These are phyloP conservation scores for Aspergillus texensis DNA, from an alignment of 2,329 filamentous ascomycete species.

Conservation along the genomic window DNA sequence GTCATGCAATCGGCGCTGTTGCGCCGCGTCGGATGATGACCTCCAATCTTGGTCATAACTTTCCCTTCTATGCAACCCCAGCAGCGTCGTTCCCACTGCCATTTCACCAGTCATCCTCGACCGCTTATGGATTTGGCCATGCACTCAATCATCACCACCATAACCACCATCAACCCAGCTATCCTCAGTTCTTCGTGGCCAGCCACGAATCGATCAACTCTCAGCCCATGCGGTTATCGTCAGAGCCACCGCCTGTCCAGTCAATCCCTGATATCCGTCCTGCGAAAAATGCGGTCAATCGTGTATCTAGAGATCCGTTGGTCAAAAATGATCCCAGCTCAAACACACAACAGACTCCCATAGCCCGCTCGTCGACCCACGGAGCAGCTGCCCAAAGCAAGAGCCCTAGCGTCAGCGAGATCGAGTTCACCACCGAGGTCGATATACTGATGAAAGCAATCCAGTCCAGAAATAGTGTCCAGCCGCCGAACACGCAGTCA, in stretches of 20 bases:
- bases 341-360: slow-evolving; percentile 7
- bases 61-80: slow-evolving; percentile 42
- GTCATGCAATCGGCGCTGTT: slow-evolving; percentile 40
- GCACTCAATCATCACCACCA: slow-evolving; percentile 34
- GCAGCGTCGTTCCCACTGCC: slow-evolving; percentile 41
- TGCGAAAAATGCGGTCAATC: slow-evolving; percentile 40
- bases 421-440: slow-evolving; percentile 77
- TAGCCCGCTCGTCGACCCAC: slow-evolving; percentile 10
- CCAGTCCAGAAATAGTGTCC: slow-evolving; percentile 61
- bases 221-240: slow-evolving; percentile 31
- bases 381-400: slow-evolving; percentile 34
- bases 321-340: slow-evolving; percentile 15
- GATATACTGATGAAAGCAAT: slow-evolving; percentile 89
- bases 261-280: slow-evolving; percentile 41
- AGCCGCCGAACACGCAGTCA: slow-evolving; percentile 33
- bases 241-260: slow-evolving; percentile 36
- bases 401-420: slow-evolving; percentile 51
- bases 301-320: slow-evolving; percentile 26
- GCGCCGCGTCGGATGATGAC: slow-evolving; percentile 42
- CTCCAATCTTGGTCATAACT: slow-evolving; percentile 35
- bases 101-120: slow-evolving; percentile 36
- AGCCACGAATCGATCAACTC: slow-evolving; percentile 30
- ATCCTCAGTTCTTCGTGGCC: slow-evolving; percentile 39
- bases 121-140: slow-evolving; percentile 37
- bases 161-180: slow-evolving; percentile 29